Evolutionary conservation across 1,284 basidiomycete species (phyloP).

Genomic region (Sphagnurus paluster): DNA sequence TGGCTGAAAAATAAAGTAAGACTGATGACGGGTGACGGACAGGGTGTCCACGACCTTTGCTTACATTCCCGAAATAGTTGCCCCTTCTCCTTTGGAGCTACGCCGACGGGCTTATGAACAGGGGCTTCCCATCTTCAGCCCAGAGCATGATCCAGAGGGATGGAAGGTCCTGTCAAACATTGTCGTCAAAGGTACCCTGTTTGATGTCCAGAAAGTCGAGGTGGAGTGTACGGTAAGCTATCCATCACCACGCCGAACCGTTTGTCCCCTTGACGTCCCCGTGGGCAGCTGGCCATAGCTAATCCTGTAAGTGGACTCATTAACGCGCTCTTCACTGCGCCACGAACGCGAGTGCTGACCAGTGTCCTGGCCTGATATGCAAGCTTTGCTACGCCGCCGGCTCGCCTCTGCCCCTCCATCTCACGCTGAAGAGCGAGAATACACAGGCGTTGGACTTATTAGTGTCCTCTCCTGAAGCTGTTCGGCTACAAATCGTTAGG

Average conservation of each 20-base stretch:
- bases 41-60: too few relatives aligned
- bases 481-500: constrained; percentile 34
- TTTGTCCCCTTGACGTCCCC: constrained; percentile 2
- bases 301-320: constrained; percentile 53
- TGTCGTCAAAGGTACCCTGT: constrained; percentile 42
- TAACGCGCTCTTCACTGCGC: too few relatives aligned
- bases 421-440: constrained; percentile 44
- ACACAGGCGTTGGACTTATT: constrained; percentile 52
- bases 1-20: too few relatives aligned
- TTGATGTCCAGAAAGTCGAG: constrained; percentile 40
- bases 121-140: constrained; percentile 40
- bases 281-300: constrained; percentile 49
- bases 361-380: too few relatives aligned
- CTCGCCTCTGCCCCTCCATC: constrained; percentile 47
- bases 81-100: constrained; percentile 45
- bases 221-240: constrained; percentile 40
- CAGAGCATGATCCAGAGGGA: constrained; percentile 46
- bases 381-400: constrained; percentile 51
- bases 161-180: constrained; percentile 44
- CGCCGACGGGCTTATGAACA: constrained; percentile 48
- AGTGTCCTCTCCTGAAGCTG: constrained; percentile 36
- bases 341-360: too few relatives aligned
- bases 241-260: background rate
- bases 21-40: too few relatives aligned
- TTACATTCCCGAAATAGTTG: constrained; percentile 40